Percentiles rank a stretch among this genome's conserved stretches.
These are phyloP conservation scores for Kluyveromyces lactis DNA, from an alignment of 805 yeast species.

Conservation along the genomic window DNA sequence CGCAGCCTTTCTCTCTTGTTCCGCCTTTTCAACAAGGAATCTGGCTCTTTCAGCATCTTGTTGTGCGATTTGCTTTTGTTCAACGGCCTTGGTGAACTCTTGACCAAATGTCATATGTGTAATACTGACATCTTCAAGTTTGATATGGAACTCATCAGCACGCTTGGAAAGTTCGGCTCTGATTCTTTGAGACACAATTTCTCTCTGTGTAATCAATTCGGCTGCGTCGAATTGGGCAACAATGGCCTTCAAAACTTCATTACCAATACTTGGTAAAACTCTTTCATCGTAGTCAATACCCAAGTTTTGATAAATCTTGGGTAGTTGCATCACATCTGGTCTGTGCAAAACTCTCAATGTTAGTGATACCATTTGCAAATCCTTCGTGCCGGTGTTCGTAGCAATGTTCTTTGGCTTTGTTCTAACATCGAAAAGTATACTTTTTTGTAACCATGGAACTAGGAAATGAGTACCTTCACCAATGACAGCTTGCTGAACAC, in stretches of 20 bases:
- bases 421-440: conserved; percentile 84
- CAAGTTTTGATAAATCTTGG: conserved; percentile 79
- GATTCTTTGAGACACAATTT: conserved; percentile 82
- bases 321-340: conserved; percentile 79
- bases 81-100: conserved; percentile 97
- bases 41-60: conserved; percentile 98
- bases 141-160: conserved; percentile 83
- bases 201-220: conserved; percentile 94
- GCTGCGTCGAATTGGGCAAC: conserved; percentile 96
- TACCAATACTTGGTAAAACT: conserved; percentile 86
- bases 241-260: conserved; percentile 80
- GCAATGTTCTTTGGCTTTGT: conserved; percentile 92
- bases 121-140: conserved; percentile 91
- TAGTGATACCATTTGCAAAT: conserved; percentile 88
- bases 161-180: conserved; percentile 76
- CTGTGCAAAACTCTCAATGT: conserved; percentile 90
- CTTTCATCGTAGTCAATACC: conserved; percentile 95
- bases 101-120: conserved; percentile 96
- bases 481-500: conserved; percentile 80
- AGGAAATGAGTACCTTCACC: conserved; percentile 97
- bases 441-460: conserved; percentile 92
- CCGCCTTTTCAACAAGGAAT: conserved; percentile 89
- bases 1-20: conserved; percentile 91
- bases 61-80: conserved; percentile 97
- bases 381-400: conserved; percentile 94